A percentile compares a stretch with the other conserved stretches of the same genome.
phyloP scores from a whole-genome alignment of 495 filamentous ascomycete genomes.

The Elasticomyces elasticus region DNA sequence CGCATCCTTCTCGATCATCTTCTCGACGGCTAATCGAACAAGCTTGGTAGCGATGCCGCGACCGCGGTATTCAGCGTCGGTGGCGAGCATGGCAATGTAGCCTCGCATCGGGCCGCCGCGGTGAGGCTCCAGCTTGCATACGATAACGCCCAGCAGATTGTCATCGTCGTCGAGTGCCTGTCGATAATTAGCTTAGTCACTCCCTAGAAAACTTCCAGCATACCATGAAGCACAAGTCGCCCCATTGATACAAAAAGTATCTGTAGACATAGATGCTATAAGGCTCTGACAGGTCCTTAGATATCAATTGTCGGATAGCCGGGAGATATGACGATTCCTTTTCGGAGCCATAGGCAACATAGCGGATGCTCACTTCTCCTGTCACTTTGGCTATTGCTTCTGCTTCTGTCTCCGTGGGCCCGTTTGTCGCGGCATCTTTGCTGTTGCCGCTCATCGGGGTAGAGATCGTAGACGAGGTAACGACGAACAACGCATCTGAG shows the following conservation, averaged over 20 bases:
- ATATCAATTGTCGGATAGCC: slow-evolving; percentile 85
- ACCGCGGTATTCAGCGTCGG: slow-evolving; percentile 65
- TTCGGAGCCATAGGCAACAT: slow-evolving; percentile 70
- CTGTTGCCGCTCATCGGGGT: slow-evolving; percentile 16
- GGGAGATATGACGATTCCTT: slow-evolving; percentile 76
- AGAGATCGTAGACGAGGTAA: background rate
- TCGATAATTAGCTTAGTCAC: background rate
- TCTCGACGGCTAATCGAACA: slow-evolving; percentile 83
- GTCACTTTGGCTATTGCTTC: background rate
- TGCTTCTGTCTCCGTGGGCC: background rate
- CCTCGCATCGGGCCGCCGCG: slow-evolving; percentile 70
- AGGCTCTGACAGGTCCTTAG: slow-evolving; percentile 92
- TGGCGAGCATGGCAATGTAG: slow-evolving; percentile 98
- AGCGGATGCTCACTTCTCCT: slow-evolving; percentile 48
- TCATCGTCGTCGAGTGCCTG: slow-evolving; percentile 55
- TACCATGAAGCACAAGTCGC: slow-evolving; percentile 88
- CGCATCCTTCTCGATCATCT: slow-evolving; percentile 72
- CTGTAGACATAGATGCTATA: slow-evolving; percentile 99
- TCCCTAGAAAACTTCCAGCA: no score
- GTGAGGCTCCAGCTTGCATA: slow-evolving; percentile 90
- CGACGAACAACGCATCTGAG: background rate
- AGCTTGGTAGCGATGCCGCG: slow-evolving; percentile 84
- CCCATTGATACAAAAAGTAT: slow-evolving; percentile 98
- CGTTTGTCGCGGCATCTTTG: slow-evolving; percentile 6
- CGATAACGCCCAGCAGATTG: slow-evolving; percentile 74